A percentile compares a stretch with the other conserved stretches of the same genome.
Evolutionary conservation across 176 grass and related monocot species (phyloP).

Genomic region (Metroxylon sagu): DNA sequence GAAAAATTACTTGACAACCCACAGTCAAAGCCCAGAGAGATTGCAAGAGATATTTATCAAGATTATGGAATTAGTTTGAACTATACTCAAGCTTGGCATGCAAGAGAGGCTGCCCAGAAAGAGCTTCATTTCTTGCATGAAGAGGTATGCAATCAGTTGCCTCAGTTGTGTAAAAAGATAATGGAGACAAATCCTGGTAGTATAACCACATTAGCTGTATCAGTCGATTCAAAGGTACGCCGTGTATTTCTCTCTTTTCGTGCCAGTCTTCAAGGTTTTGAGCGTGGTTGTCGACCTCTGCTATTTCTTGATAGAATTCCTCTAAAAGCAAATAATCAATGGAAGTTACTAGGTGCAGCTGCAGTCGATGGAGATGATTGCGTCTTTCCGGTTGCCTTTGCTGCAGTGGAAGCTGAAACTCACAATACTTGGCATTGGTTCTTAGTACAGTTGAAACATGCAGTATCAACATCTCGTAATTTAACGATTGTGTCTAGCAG

Average conservation of each 20-base stretch:
- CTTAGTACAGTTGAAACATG: conserved; percentile 76
- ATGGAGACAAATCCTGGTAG: conserved; percentile 86
- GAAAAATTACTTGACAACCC: conserved; percentile 80
- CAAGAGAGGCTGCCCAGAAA: conserved; percentile 77
- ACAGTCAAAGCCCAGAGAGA: conserved; percentile 71
- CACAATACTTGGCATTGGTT: conserved; percentile 96
- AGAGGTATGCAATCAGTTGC: conserved; percentile 81
- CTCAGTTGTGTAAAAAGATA: conserved; percentile 78
- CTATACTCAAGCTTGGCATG: conserved; percentile 93
- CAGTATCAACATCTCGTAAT: conserved; percentile 37
- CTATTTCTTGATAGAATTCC: conserved; percentile 95
- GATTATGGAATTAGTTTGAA: conserved; percentile 73
- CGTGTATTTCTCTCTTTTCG: conserved; percentile 90
- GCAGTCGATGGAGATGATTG: conserved; percentile 80
- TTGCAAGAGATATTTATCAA: conserved; percentile 75
- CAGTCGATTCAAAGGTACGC: conserved; percentile 76
- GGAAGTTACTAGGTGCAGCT: conserved; percentile 71
- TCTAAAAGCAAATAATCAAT: conserved; percentile 80
- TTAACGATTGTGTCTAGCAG: conserved; percentile 81
- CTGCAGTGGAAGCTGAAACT: conserved; percentile 84
- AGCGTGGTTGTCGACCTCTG: conserved; percentile 71
- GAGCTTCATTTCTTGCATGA: conserved; percentile 75
- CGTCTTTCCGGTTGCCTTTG: conserved; percentile 87
- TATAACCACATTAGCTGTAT: conserved; percentile 55
- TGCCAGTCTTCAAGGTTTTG: conserved; percentile 84